These are phyloP conservation scores for Colletotrichum higginsianum DNA, from an alignment of 2,329 filamentous ascomycete species.

Conservation along the genomic window DNA sequence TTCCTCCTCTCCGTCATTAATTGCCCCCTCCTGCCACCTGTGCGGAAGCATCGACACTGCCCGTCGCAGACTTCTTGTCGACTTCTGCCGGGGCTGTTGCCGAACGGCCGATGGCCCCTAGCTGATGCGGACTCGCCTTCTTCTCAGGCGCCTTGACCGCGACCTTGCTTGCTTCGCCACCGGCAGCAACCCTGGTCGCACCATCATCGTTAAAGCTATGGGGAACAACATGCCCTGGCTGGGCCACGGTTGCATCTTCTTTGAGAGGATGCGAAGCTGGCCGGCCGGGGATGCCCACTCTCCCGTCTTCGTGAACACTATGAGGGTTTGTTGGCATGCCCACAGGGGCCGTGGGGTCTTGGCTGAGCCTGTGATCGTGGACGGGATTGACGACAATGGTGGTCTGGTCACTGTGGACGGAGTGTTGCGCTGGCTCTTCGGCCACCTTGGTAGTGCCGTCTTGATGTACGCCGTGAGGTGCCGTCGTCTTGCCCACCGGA, in stretches of 20 bases:
- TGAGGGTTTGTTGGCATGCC: conserved; percentile 4
- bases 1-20: background rate
- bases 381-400: background rate
- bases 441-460: conserved; percentile 21
- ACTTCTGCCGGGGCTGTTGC: conserved; percentile 6
- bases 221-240: background rate
- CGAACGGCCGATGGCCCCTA: conserved; percentile 9
- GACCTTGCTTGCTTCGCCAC: background rate
- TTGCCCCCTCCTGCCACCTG: background rate
- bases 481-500: background rate
- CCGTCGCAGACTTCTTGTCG: background rate
- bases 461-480: conserved; percentile 18
- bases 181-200: conserved; percentile 12
- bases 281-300: conserved; percentile 1
- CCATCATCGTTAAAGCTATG: conserved; percentile 24
- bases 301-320: conserved; percentile 21
- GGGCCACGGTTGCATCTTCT: background rate
- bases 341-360: conserved; percentile 11
- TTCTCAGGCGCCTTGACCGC: background rate
- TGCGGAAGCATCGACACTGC: background rate
- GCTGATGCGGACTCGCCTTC: conserved; percentile 2
- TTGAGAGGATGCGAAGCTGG: conserved; percentile 5
- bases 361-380: conserved; percentile 30
- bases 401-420: conserved; percentile 15
- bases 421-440: conserved; percentile 8